Evolutionary conservation across 2,329 filamentous ascomycete species (phyloP).

Genomic region (Beauveria bassiana): DNA sequence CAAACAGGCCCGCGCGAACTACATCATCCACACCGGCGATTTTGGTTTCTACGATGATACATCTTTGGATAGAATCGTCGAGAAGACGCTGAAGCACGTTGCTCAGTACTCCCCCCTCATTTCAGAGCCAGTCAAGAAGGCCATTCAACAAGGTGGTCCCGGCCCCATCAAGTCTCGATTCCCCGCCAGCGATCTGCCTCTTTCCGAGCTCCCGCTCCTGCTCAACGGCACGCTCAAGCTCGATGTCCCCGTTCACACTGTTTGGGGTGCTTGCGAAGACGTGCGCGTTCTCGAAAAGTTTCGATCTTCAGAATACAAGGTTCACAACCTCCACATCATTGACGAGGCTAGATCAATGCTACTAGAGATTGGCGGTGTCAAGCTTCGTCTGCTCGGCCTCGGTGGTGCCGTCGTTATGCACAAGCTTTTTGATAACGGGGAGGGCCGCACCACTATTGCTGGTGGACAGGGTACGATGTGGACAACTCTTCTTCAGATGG

Average conservation of each 20-base stretch:
- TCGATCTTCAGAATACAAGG: slow-evolving; percentile 94
- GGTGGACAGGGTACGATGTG: slow-evolving; percentile 99
- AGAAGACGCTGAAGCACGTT: slow-evolving; percentile 98
- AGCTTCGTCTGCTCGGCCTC: slow-evolving; percentile 85
- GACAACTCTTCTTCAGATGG: slow-evolving; percentile 97
- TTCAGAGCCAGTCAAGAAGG: slow-evolving; percentile 65
- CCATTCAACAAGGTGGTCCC: slow-evolving; percentile 56
- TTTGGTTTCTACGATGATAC: slow-evolving; percentile 98
- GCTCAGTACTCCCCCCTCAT: slow-evolving; percentile 97
- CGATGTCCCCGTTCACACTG: slow-evolving; percentile 94
- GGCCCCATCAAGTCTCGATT: slow-evolving; percentile 84
- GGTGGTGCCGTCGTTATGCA: slow-evolving; percentile 99
- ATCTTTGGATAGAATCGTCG: slow-evolving; percentile 92
- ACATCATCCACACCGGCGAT: slow-evolving; percentile 97
- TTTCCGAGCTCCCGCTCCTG: slow-evolving; percentile 87
- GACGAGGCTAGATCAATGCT: slow-evolving; percentile 96
- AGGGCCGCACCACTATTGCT: slow-evolving; percentile 94
- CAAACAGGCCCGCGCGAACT: slow-evolving; percentile 87
- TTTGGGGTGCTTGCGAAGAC: slow-evolving; percentile 98
- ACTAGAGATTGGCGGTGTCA: slow-evolving; percentile 89
- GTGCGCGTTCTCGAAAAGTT: slow-evolving; percentile 97
- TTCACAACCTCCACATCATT: slow-evolving; percentile 95
- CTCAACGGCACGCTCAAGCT: slow-evolving; percentile 83
- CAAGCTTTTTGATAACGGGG: slow-evolving; percentile 98
- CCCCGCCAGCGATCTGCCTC: slow-evolving; percentile 69